Base-by-base conservation (phyloP, 176 grass and related monocot species). In the Aegilops umbellulata region DNA sequence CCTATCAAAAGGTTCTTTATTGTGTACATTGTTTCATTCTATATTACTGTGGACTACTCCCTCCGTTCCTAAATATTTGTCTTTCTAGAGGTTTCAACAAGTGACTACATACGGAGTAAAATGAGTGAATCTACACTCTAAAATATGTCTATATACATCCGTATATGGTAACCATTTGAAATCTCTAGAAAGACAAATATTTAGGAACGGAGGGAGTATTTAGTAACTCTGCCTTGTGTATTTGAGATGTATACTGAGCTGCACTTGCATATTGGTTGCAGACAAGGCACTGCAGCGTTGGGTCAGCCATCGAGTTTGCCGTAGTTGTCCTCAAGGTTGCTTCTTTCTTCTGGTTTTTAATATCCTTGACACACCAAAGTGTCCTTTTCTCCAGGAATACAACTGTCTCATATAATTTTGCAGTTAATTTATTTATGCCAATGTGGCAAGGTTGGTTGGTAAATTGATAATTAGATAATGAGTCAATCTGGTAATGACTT, bases 251-350 rank as follows among this genome's bases (percentile, higher is more conserved):
- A 46, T 62, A 47, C 35, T 87, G 82, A 91, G 29, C 36, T 78
- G 25, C 2, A 41, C 41, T 62, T 83, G 46, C 65, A 44, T 78
- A 27, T 86, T 60, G 32, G 65, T 44, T 60, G 31, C 87, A 97
- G 95, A 87, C 41, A 57, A 76, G 47, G 65, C 83, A 88, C 49
- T 65, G 34, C 7, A 84, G 80, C 55, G 38, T 88, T 26, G 90
- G 90, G 4, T 90, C 95, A 19, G 85, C 89, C 55, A 91, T 95
- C 44, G 92, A 97, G 63, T 97, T 90, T 62, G 95, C 89, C 19
- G 85, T 97, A 15, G 58, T 86, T 20, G 65, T 93, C 75, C 92
- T 97, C 27, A 90, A 95, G 90, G 95, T 97, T 44, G 47, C 65
- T 86, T 74, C 72, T 79, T 77, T 22, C 3, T 55, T 68, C 19